Evolutionary conservation across 192 early-diverging fungal genomes (phyloP), one percentile per base, ranked within the genome.

Genomic region (Linnemannia hyalina): DNA sequence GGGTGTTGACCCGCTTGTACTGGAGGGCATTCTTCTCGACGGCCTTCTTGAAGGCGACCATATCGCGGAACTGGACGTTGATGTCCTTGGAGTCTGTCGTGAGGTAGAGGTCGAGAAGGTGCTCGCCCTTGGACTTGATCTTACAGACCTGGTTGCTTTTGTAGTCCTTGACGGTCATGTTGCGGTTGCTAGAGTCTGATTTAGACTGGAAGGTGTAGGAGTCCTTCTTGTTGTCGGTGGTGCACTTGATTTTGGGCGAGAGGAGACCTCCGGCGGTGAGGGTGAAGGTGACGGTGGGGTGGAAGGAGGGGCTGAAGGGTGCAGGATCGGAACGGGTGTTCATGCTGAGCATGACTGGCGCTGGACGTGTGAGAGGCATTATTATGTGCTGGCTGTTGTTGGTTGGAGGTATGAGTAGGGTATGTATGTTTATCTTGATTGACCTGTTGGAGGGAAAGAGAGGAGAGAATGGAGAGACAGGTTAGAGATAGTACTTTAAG

Each of bases 31-130:
- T 71, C 80, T 86, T 86, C 41, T 86, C 84, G 26, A 80, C 84
- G n/a, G 79, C 84, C 68, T 86, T 86, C 79, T 86, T 86, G 79
- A 86, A 86, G 13, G 84, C 84, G 20, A 81, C 70, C 84, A 86
- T 86, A 42, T 86, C 84, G 3, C 84, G 78, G 72, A 86, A 81
- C 36, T 86, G 84, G 42, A 86, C 84, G 26, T 77, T 81, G 80
- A 86, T 78, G n/a, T 86, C 84, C 72, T 86, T 86, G 18, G 84
- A 74, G 22, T 86, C 84, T 4, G 84, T 86, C 47, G 84, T 81
- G n/a, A 86, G 72, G 38, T 81, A 78, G 3, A 86, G 75, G 68
- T 86, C 84, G 3, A 86, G 70, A n/a, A 86, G 84, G 42, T 86
- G 76, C 46, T 86, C 84, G 18, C 84, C 84, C 44, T 86, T 86